Evolutionary conservation across 768 basidiomycete genomes (phyloP).

Genomic region (Cubamyces lactineus): DNA sequence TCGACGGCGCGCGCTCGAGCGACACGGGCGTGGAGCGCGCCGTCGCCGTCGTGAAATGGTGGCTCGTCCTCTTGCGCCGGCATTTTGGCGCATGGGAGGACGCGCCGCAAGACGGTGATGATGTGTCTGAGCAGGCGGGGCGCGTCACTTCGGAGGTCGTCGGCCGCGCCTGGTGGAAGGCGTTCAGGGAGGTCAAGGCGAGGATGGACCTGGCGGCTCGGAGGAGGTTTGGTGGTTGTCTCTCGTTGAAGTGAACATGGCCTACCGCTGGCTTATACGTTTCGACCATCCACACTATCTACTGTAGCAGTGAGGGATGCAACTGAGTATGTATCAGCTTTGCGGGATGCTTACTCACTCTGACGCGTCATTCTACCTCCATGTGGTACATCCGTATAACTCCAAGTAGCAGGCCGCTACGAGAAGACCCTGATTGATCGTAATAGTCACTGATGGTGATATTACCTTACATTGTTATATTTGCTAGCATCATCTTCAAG

Average conservation of each 20-base stretch:
- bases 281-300: too few species aligned
- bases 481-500: too few species aligned
- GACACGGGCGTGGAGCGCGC: slow-evolving; percentile 75
- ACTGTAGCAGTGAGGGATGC: too few species aligned
- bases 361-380: too few species aligned
- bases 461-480: too few species aligned
- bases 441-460: too few species aligned
- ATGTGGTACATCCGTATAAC: too few species aligned
- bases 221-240: slow-evolving; percentile 71
- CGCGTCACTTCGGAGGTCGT: slow-evolving; percentile 44
- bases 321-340: too few species aligned
- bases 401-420: too few species aligned
- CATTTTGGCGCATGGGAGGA: slow-evolving; percentile 63
- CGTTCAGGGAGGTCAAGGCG: slow-evolving; percentile 70
- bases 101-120: slow-evolving; percentile 30
- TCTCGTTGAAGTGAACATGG: slow-evolving; percentile 54
- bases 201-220: slow-evolving; percentile 67
- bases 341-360: too few species aligned
- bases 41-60: slow-evolving; percentile 78
- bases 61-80: slow-evolving; percentile 70
- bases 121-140: slow-evolving; percentile 22
- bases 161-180: slow-evolving; percentile 81
- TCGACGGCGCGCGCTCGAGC: slow-evolving; percentile 55
- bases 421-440: too few species aligned
- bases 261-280: too few species aligned